Percentiles rank a stretch among this genome's conserved stretches.
Evolutionary conservation across 257 asterid species (phyloP).

Genomic region (Capsicum pubescens): DNA sequence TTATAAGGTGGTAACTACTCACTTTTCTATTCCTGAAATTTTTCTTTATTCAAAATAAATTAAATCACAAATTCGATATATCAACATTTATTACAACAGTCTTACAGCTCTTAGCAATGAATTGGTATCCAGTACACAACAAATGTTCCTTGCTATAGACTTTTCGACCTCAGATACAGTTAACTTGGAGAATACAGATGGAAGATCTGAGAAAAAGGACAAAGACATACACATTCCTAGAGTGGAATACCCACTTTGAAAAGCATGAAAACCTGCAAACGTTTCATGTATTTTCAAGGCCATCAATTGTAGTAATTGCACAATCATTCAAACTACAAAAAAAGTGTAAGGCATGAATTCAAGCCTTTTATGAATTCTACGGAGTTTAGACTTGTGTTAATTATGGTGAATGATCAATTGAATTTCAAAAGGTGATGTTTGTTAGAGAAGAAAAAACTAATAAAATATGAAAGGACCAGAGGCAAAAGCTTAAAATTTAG

Average conservation of each 20-base stretch:
- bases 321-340: conserved; percentile 72
- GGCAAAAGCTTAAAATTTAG: no score
- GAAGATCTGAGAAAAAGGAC: conserved; percentile 57
- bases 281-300: conserved; percentile 82
- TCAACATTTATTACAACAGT: conserved; percentile 67
- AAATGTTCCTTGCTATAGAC: conserved; percentile 66
- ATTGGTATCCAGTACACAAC: conserved; percentile 82
- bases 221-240: conserved; percentile 69
- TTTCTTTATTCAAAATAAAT: conserved; percentile 62
- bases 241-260: conserved; percentile 85
- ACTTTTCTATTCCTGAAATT: conserved; percentile 42
- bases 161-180: conserved; percentile 68
- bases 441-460: no score
- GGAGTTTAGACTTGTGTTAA: no score
- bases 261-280: conserved; percentile 78
- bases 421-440: no score
- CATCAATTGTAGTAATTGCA: conserved; percentile 71
- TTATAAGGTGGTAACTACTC: conserved; percentile 50
- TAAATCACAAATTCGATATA: conserved; percentile 71
- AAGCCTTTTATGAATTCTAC: background rate
- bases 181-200: conserved; percentile 64
- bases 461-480: no score
- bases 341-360: conserved; percentile 77
- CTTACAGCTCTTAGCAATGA: conserved; percentile 80
- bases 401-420: no score